phyloP scores from a whole-genome alignment of 2,329 filamentous ascomycete species.

The Cercospora zeae-maydis region DNA sequence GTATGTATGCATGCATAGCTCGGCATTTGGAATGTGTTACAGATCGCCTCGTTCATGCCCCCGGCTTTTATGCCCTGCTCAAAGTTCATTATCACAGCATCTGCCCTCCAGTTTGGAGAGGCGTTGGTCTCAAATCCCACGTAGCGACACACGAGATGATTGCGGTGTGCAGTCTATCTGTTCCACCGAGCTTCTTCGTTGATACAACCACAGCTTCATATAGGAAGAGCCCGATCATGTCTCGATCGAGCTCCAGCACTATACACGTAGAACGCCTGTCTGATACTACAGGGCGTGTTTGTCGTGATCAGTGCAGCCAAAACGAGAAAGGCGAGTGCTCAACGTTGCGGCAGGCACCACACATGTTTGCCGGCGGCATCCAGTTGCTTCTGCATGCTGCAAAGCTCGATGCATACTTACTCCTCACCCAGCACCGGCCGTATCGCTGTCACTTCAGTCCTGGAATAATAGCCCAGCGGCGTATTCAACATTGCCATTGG shows the following conservation, averaged over 20 bases:
- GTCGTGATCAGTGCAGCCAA: neutral
- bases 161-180: neutral
- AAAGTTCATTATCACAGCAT: neutral
- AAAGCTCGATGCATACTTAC: neutral
- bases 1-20: neutral
- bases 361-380: neutral
- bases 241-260: neutral
- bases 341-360: neutral
- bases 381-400: neutral
- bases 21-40: neutral
- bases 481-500: conserved; percentile 49
- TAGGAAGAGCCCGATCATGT: neutral
- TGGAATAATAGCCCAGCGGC: conserved; percentile 49
- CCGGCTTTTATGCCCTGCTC: neutral
- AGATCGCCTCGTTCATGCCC: neutral
- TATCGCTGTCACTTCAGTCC: conserved; percentile 24
- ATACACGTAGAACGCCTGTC: neutral
- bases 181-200: neutral
- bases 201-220: neutral
- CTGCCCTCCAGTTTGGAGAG: too few species aligned
- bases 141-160: too few species aligned
- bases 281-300: neutral
- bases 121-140: too few species aligned
- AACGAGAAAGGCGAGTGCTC: neutral
- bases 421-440: neutral